Conservation (phyloP, 345 rosid species). For the Physaria fendleri region DNA sequence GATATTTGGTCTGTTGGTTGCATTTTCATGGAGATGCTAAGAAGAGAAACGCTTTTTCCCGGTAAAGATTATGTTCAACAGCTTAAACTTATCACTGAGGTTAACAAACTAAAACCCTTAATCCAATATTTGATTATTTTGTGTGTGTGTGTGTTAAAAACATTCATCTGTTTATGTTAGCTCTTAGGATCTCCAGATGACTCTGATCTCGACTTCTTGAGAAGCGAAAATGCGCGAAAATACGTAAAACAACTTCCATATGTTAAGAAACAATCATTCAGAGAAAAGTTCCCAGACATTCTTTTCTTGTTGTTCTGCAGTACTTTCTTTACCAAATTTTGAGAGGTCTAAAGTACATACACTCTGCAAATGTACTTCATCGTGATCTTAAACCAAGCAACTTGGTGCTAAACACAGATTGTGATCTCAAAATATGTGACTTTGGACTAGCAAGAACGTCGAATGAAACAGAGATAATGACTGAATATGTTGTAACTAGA, state of each 20-base stretch:
- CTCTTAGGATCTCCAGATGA: slow-evolving; percentile 83
- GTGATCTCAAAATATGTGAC: slow-evolving; percentile 77
- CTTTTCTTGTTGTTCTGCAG: slow-evolving; percentile 34
- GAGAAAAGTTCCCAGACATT: slow-evolving; percentile 50
- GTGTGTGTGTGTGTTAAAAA: neutral
- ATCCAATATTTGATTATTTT: neutral
- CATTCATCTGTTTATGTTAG: slow-evolving; percentile 29
- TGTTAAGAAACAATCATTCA: slow-evolving; percentile 62
- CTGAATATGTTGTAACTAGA: slow-evolving; percentile 72
- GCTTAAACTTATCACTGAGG: slow-evolving; percentile 74
- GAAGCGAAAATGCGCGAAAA: slow-evolving; percentile 75
- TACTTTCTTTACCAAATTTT: slow-evolving; percentile 78
- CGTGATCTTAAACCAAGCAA: slow-evolving; percentile 89
- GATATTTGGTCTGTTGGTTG: slow-evolving; percentile 98
- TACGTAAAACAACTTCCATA: slow-evolving; percentile 75
- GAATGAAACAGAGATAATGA: slow-evolving; percentile 85
- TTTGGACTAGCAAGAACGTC: slow-evolving; percentile 90
- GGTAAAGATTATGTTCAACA: slow-evolving; percentile 93
- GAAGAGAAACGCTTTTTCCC: slow-evolving; percentile 70
- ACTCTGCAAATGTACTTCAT: slow-evolving; percentile 80
- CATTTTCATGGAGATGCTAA: slow-evolving; percentile 72
- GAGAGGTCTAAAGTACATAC: slow-evolving; percentile 76
- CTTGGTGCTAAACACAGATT: slow-evolving; percentile 56
- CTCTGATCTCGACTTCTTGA: slow-evolving; percentile 73
- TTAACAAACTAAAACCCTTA: slow-evolving; percentile 18